These are phyloP conservation scores for Earliella scabrosa DNA, from an alignment of 1,284 basidiomycete species.

Conservation along the genomic window DNA sequence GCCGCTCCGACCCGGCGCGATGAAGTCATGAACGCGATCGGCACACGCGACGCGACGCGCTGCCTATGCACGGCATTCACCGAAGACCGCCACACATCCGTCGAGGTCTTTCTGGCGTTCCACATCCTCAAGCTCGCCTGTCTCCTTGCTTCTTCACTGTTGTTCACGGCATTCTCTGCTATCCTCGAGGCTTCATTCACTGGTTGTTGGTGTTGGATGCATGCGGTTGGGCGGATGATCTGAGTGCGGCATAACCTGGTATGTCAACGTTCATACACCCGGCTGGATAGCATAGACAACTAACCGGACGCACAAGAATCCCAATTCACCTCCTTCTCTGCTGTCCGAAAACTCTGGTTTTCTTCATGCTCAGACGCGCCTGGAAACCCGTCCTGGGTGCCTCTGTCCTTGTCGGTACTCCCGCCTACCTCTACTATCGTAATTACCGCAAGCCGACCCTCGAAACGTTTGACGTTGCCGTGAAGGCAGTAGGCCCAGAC, in stretches of 20 bases:
- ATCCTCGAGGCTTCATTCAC: no score
- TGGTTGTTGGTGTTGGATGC: neutral
- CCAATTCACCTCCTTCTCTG: no score
- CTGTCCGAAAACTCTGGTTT: no score
- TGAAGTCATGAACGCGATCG: slow-evolving; percentile 1
- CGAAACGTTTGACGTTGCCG: slow-evolving; percentile 57
- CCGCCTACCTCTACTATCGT: slow-evolving; percentile 54
- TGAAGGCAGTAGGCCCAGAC: slow-evolving; percentile 58
- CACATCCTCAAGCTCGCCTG: neutral
- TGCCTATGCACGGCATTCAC: neutral
- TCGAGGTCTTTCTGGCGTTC: neutral
- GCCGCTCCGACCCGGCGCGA: no score
- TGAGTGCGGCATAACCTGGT: no score
- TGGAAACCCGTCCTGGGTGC: slow-evolving; percentile 67
- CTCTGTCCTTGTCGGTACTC: slow-evolving; percentile 49
- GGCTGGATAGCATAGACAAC: no score
- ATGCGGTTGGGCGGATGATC: neutral
- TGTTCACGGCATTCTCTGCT: no score
- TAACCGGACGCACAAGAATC: no score
- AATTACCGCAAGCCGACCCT: slow-evolving; percentile 35
- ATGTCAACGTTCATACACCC: no score
- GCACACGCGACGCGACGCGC: slow-evolving; percentile 1
- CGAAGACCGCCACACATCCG: neutral
- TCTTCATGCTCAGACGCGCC: slow-evolving; percentile 60
- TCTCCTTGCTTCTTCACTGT: no score